phyloP scores from a whole-genome alignment of 2,329 filamentous ascomycete genomes.

The Sclerotinia subarctica region DNA sequence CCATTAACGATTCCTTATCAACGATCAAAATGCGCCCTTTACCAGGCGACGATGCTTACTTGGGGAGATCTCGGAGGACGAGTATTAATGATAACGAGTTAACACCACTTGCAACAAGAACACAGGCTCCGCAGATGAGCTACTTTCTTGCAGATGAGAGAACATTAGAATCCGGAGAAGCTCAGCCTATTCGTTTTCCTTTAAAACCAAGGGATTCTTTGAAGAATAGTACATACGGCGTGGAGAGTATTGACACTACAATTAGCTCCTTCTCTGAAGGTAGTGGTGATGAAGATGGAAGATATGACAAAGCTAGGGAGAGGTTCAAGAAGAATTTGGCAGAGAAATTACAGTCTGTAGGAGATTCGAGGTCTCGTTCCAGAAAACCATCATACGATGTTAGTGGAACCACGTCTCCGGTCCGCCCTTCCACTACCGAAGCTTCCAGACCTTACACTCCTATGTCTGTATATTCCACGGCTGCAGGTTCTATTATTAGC shows the following conservation, averaged over 20 bases:
- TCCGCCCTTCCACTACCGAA: constrained; percentile 37
- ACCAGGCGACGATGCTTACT: constrained; percentile 45
- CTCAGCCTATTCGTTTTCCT: constrained; percentile 35
- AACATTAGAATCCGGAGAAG: constrained; percentile 44
- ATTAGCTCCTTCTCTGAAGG: constrained; percentile 36
- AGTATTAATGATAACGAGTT: constrained; percentile 41
- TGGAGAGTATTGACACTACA: constrained; percentile 39
- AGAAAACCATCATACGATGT: constrained; percentile 38
- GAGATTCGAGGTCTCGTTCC: constrained; percentile 34
- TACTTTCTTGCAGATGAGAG: constrained; percentile 52
- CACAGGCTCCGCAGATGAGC: constrained; percentile 47
- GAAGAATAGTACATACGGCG: constrained; percentile 38
- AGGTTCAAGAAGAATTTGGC: constrained; percentile 35
- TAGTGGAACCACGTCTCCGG: constrained; percentile 38
- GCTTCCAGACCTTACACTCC: constrained; percentile 48
- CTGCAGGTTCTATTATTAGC: constrained; percentile 45
- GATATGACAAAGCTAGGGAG: constrained; percentile 28
- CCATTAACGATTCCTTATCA: constrained; percentile 1
- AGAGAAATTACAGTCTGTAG: constrained; percentile 28
- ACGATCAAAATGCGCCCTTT: constrained; percentile 45
- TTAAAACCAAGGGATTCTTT: constrained; percentile 39
- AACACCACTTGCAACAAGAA: constrained; percentile 39
- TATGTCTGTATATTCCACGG: constrained; percentile 43
- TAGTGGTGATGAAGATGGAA: constrained; percentile 35
- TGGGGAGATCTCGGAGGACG: constrained; percentile 41